These are phyloP conservation scores for Brassica rapa DNA, from an alignment of 345 rosid genomes.

Conservation along the genomic window DNA sequence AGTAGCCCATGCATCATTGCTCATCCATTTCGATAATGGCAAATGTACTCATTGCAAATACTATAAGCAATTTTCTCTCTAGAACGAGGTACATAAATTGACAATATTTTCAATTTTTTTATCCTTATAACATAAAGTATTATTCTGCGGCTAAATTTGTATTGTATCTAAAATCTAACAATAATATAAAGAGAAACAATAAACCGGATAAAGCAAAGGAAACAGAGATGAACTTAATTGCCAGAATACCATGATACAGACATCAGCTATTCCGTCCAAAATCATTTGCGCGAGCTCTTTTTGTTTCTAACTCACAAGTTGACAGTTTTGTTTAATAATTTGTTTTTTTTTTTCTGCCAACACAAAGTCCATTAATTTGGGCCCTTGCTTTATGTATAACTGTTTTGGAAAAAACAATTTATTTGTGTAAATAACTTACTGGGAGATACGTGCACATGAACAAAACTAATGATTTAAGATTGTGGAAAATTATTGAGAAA, in stretches of 20 bases:
- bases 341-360: conserved; percentile 8
- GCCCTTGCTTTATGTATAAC: conserved; percentile 13
- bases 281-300: neutral
- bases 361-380: conserved; percentile 12
- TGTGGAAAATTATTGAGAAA: neutral
- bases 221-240: conserved; percentile 1
- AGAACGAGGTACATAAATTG: neutral
- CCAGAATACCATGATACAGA: neutral
- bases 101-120: neutral
- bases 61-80: neutral
- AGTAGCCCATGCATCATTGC: conserved; percentile 28
- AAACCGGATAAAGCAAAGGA: conserved; percentile 2
- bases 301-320: neutral
- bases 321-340: neutral
- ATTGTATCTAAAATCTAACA: neutral
- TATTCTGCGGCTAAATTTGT: conserved; percentile 1
- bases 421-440: neutral
- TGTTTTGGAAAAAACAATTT: neutral
- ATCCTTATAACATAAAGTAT: neutral
- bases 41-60: neutral
- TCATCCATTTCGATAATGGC: conserved; percentile 15
- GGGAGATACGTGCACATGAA: neutral
- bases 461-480: neutral
- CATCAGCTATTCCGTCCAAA: conserved; percentile 21
- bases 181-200: neutral